These are phyloP conservation scores for Vitis vinifera DNA, from an alignment of 164 flowering plant species.

Conservation along the genomic window ASM3070453v1 NC_081809.1:351501-352000, in stretches of 20 bases:
- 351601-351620: constrained; percentile 25
- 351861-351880: constrained; percentile 7
- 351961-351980: constrained; percentile 33
- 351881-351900: too few species aligned
- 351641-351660: constrained; percentile 44
- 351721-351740: constrained; percentile 52
- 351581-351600: neutral
- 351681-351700: constrained; percentile 65
- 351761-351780: constrained; percentile 38
- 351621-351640: constrained; percentile 51
- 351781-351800: constrained; percentile 59
- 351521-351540: too few species aligned
- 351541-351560: too few species aligned
- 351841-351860: constrained; percentile 66
- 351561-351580: neutral
- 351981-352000: constrained; percentile 44
- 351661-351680: constrained; percentile 61
- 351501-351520: too few species aligned
- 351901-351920: too few species aligned
- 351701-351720: constrained; percentile 55
- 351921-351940: too few species aligned
- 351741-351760: constrained; percentile 44
- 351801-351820: constrained; percentile 61
- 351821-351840: constrained; percentile 58
- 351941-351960: constrained; percentile 17